Evolutionary conservation across 2,329 filamentous ascomycete species (phyloP).

Genomic region (Curvularia verruculosa): DNA sequence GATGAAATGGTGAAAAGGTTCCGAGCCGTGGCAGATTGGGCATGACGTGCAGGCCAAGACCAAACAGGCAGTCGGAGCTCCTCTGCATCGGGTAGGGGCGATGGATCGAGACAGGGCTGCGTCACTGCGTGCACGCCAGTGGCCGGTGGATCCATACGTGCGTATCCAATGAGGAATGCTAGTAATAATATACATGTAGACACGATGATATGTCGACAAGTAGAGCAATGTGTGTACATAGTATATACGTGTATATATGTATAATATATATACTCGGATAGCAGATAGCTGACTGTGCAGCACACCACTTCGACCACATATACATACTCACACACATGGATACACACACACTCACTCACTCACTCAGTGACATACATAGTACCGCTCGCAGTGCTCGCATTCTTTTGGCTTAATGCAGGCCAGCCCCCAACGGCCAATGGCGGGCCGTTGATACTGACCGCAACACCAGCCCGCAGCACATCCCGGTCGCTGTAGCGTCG

Average conservation of each 20-base stretch:
- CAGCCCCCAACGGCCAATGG: conserved; percentile 17
- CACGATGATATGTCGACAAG: too few relatives aligned
- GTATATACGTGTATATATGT: too few relatives aligned
- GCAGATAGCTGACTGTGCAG: too few relatives aligned
- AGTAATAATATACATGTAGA: too few relatives aligned
- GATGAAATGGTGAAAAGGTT: conserved; percentile 15
- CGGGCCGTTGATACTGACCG: conserved; percentile 21
- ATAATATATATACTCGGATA: too few relatives aligned
- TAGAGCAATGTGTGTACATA: too few relatives aligned
- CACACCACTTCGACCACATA: too few relatives aligned
- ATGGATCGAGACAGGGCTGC: conserved; percentile 16
- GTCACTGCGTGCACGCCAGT: conserved; percentile 18
- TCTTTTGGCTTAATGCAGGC: background rate
- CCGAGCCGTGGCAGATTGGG: conserved; percentile 12
- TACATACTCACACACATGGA: too few relatives aligned
- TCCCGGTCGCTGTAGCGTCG: conserved; percentile 20
- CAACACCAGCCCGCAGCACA: conserved; percentile 18
- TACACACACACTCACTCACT: too few relatives aligned
- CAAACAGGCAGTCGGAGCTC: conserved; percentile 11
- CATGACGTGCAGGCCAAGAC: conserved; percentile 17
- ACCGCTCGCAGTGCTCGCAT: background rate
- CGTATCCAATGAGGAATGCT: too few relatives aligned
- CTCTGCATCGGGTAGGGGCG: conserved; percentile 17
- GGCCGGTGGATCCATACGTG: too few relatives aligned
- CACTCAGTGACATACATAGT: too few relatives aligned